Conservation (phyloP, 495 filamentous ascomycete species). For the Xylaria venustula region DNA sequence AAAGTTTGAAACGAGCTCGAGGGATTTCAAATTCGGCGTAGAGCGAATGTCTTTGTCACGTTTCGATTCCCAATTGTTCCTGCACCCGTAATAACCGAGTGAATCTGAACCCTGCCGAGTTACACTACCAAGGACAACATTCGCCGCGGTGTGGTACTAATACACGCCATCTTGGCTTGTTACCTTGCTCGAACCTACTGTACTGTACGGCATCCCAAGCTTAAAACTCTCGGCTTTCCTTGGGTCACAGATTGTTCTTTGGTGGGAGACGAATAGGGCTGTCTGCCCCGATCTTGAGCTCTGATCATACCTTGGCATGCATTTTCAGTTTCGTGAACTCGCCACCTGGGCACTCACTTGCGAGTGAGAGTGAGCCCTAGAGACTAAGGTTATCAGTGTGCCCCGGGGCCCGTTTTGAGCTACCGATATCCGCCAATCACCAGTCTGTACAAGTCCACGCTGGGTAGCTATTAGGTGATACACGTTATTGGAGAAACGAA, state of each 20-base stretch:
- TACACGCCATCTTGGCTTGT: slow-evolving; percentile 1
- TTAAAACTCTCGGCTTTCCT: too few relatives aligned
- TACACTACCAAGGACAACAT: background rate
- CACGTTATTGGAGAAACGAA: background rate
- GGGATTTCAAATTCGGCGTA: background rate
- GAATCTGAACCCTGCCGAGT: slow-evolving; percentile 2
- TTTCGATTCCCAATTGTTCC: slow-evolving; percentile 6
- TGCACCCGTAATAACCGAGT: slow-evolving; percentile 8
- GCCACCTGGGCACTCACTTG: too few relatives aligned
- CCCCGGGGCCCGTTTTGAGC: background rate
- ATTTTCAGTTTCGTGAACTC: too few relatives aligned
- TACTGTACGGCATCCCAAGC: too few relatives aligned
- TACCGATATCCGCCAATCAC: background rate
- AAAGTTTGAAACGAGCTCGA: background rate
- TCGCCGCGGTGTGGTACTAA: slow-evolving; percentile 5
- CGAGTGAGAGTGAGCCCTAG: background rate
- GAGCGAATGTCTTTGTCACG: background rate
- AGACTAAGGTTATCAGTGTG: too few relatives aligned
- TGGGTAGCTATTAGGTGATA: background rate
- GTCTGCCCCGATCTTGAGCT: background rate
- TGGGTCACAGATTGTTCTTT: background rate
- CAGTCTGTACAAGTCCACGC: background rate
- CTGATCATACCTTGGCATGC: too few relatives aligned
- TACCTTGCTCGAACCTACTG: too few relatives aligned
- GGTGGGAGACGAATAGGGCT: background rate